Percentiles rank a stretch among this genome's conserved stretches.
Evolutionary conservation across 1,139 yeast genomes (phyloP).

Genomic region (Saccharomyces hybrid): DNA sequence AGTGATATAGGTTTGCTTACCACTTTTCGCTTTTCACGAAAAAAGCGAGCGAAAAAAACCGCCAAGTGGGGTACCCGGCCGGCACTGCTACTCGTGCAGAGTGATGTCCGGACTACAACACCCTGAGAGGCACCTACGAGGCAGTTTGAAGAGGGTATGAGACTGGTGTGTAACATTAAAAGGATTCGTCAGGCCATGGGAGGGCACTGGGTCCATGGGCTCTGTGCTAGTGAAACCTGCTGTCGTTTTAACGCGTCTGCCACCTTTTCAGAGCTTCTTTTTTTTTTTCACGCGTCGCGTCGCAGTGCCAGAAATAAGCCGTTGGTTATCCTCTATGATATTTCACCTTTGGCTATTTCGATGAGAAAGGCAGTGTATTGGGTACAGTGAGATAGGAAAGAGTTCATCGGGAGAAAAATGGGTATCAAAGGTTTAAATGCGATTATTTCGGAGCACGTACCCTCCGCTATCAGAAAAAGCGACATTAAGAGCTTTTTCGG

Average conservation of each 20-base stretch:
- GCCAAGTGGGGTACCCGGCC: background rate
- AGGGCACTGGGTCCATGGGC: background rate
- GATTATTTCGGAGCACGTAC: conserved; percentile 82
- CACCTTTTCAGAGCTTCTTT: background rate
- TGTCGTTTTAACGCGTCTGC: background rate
- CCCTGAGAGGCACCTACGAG: background rate
- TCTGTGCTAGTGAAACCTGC: too few relatives aligned
- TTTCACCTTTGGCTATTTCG: background rate
- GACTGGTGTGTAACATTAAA: too few relatives aligned
- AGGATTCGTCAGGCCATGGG: background rate
- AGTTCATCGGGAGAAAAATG: conserved; percentile 35
- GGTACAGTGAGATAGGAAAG: conserved; percentile 1
- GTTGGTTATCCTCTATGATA: background rate
- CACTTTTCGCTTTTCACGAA: background rate
- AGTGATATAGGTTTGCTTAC: background rate
- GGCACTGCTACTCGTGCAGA: background rate
- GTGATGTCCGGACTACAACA: background rate
- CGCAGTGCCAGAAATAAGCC: background rate
- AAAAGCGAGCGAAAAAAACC: background rate
- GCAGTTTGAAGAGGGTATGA: too few relatives aligned
- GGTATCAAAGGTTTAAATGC: conserved; percentile 61
- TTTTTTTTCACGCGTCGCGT: background rate
- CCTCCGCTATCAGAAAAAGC: conserved; percentile 64
- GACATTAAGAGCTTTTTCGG: conserved; percentile 87
- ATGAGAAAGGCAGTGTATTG: background rate